Evolutionary conservation across 345 rosid species (phyloP).

Genomic region (Citrus maxima): DNA sequence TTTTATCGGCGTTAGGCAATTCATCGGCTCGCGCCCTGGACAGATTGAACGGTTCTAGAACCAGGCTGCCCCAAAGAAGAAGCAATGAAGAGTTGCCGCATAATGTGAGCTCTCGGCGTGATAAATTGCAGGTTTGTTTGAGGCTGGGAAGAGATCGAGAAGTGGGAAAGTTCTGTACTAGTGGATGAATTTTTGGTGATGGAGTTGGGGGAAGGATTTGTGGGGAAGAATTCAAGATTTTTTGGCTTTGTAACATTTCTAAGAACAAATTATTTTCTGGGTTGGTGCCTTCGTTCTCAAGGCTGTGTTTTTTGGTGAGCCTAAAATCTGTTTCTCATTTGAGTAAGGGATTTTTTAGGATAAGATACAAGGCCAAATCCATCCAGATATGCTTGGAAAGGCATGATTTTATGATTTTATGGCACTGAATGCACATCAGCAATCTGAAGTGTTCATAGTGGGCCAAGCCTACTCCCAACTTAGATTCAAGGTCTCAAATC

Average conservation of each 20-base stretch:
- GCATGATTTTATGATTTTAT: not conserved
- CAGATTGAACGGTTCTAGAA: slow-evolving; percentile 34
- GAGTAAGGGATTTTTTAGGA: not conserved
- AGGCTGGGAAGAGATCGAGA: slow-evolving; percentile 26
- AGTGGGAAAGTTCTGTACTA: slow-evolving; percentile 18
- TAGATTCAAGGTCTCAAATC: not conserved
- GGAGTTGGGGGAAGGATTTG: slow-evolving; percentile 32
- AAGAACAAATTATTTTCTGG: not conserved
- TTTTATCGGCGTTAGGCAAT: slow-evolving; percentile 1
- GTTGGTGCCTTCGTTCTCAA: not conserved
- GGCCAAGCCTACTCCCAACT: not conserved
- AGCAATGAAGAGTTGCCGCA: slow-evolving; percentile 56
- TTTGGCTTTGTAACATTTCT: slow-evolving; percentile 43
- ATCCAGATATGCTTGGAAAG: not conserved
- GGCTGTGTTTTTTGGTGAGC: not conserved
- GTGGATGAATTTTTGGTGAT: slow-evolving; percentile 19
- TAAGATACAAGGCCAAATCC: not conserved
- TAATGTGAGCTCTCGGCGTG: slow-evolving; percentile 57
- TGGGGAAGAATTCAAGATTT: slow-evolving; percentile 26
- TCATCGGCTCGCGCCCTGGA: slow-evolving; percentile 48
- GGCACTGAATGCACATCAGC: not conserved
- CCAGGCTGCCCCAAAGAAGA: slow-evolving; percentile 48
- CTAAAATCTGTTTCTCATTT: not conserved
- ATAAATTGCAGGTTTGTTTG: slow-evolving; percentile 34
- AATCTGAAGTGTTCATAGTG: not conserved